Conservation (phyloP, 2,329 filamentous ascomycete genomes). For the Podosphaera fusca region DNA sequence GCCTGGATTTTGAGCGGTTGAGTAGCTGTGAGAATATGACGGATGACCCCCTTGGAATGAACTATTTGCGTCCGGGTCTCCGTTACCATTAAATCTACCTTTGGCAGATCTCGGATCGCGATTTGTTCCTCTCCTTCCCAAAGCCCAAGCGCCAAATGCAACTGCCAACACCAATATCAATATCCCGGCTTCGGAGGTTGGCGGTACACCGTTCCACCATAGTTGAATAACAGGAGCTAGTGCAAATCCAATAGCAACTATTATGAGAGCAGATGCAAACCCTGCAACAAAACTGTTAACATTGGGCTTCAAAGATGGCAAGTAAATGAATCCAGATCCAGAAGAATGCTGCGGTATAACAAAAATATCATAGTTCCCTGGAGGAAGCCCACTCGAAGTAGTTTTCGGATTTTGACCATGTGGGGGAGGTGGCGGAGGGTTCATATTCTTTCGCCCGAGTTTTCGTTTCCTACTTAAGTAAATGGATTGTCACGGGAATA, state of each 20-base stretch:
- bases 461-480: too few species aligned
- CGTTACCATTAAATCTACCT: conserved; percentile 6
- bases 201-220: conserved; percentile 50
- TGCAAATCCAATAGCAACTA: conserved; percentile 48
- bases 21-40: conserved; percentile 4
- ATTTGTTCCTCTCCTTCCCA: conserved; percentile 39
- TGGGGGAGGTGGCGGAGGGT: conserved; percentile 55
- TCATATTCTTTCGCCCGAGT: too few species aligned
- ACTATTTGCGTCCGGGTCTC: conserved; percentile 4
- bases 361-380: conserved; percentile 92
- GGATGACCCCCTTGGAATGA: conserved; percentile 5
- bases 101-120: conserved; percentile 17
- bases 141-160: conserved; percentile 55
- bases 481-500: too few species aligned
- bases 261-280: conserved; percentile 50
- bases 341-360: conserved; percentile 82
- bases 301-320: conserved; percentile 72
- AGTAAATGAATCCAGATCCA: conserved; percentile 73
- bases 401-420: conserved; percentile 60
- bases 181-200: conserved; percentile 51
- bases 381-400: conserved; percentile 45
- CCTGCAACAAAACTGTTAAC: conserved; percentile 82
- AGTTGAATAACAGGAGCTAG: conserved; percentile 49
- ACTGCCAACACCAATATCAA: conserved; percentile 48
- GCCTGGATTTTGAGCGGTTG: too few species aligned